Evolutionary conservation across 805 yeast species (phyloP).

Genomic region (Pichia thaimueangensis): DNA sequence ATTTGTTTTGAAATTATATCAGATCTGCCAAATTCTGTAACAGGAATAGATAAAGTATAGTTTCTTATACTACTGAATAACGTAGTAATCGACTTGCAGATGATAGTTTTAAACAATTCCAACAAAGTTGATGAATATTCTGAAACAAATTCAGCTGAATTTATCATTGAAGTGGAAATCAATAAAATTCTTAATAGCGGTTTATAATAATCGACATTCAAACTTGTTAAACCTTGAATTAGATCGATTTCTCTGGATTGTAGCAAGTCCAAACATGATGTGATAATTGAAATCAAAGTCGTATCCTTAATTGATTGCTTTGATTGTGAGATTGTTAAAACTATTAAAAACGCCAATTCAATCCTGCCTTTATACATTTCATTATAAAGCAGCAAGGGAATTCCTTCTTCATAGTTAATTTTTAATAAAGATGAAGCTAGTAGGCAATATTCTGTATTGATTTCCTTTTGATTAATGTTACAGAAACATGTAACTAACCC

Average conservation of each 20-base stretch:
- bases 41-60: conserved; percentile 40
- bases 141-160: conserved; percentile 31
- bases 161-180: conserved; percentile 39
- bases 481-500: conserved; percentile 66
- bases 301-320: conserved; percentile 27
- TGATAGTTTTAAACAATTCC: conserved; percentile 54
- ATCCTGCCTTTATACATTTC: conserved; percentile 55
- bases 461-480: conserved; percentile 31
- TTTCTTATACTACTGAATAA: conserved; percentile 54
- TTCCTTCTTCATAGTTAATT: conserved; percentile 46
- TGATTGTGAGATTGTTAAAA: conserved; percentile 33
- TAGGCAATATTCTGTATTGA: conserved; percentile 25
- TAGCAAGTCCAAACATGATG: conserved; percentile 39
- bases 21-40: conserved; percentile 30
- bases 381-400: conserved; percentile 39
- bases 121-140: conserved; percentile 46
- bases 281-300: conserved; percentile 36
- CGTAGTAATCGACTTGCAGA: conserved; percentile 59
- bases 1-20: conserved; percentile 41
- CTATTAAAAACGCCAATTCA: conserved; percentile 56
- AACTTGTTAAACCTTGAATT: conserved; percentile 34
- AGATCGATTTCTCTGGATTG: conserved; percentile 46
- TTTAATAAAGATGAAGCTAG: conserved; percentile 45
- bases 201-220: conserved; percentile 40
- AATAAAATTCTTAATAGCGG: conserved; percentile 56